Percentiles rank a stretch among this genome's conserved stretches.
Conservation (phyloP, 495 filamentous ascomycete genomes). For the Tuber indicum region DNA sequence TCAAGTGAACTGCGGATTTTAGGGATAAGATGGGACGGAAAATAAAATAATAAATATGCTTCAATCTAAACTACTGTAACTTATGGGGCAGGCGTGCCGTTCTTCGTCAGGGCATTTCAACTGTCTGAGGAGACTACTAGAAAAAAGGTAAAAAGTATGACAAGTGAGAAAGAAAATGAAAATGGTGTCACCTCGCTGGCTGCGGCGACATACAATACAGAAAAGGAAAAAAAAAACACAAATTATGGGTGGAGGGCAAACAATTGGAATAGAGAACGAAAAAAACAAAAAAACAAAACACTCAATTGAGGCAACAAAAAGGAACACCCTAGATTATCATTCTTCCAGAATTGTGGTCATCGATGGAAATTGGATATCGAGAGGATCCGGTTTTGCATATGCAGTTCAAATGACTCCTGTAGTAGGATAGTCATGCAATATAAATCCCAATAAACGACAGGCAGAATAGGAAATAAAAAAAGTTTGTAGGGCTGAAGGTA, state of each 20-base stretch:
- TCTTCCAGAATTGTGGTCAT: slow-evolving; percentile 1
- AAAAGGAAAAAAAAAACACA: neutral
- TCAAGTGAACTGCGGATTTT: neutral
- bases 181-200: neutral
- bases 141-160: neutral
- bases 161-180: neutral
- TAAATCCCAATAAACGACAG: neutral
- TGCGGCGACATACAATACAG: neutral
- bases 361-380: neutral
- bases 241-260: neutral
- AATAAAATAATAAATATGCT: neutral
- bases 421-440: neutral
- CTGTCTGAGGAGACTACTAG: neutral
- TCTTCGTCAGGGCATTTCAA: slow-evolving; percentile 1
- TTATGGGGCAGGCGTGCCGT: neutral
- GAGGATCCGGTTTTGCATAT: neutral
- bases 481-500: slow-evolving; percentile 15
- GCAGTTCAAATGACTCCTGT: neutral
- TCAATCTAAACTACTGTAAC: neutral
- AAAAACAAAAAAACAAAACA: slow-evolving; percentile 17
- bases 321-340: slow-evolving; percentile 5
- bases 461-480: slow-evolving; percentile 9
- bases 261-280: neutral
- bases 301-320: slow-evolving; percentile 14
- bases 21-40: neutral